Evolutionary conservation across 1,284 basidiomycete species (phyloP), one percentile per base, ranked within the genome.

Genomic region (Caloboletus firmus): DNA sequence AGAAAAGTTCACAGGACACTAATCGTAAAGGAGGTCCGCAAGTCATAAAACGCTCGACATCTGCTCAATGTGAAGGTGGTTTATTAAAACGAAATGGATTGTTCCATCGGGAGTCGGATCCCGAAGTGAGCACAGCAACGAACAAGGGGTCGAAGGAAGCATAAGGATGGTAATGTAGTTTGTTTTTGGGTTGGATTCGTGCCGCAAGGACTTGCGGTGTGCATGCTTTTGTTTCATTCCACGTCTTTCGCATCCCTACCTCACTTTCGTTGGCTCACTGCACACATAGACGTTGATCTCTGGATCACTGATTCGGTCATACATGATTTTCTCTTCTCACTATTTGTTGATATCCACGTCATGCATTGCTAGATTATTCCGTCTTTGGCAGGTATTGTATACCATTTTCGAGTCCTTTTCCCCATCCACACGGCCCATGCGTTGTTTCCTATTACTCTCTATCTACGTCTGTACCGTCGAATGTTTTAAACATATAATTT

Each of bases 81-180:
- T 10, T 64, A 24, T 45, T 56, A 35, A 71, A 64, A 48, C 63
- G 66, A 49, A 69, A 67, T 15, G 64, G 67, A 18, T 35, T 72
- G 41, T 42, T 65, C 3, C 68, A 72, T 47, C 66, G 70, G 35
- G 67, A 69, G 28, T 69, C 67, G 13, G 60, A 72, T 41, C 70
- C 70, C 15, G 65, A 69, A 45, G 58, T 70, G 32, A 65, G 31
- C 48, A 57, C 55, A 17, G 37, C 62, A 43, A 57, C 53, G 40
- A 60, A 45, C 56, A 70, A 63, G 53, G 66, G 53, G 30, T 72
- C 89, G 48, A 80, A 82, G 64, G 77, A 82, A 51, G 80, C 78
- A 80, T 88, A 65, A 50, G 72, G 36, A 18, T 34, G 57, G 48
- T 56, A 45, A 55, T 26, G 45, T 56, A 50, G 54, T 53, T 63